Base-by-base conservation (phyloP, 148 eudicot genomes). In the Pouteria glomerata region DNA sequence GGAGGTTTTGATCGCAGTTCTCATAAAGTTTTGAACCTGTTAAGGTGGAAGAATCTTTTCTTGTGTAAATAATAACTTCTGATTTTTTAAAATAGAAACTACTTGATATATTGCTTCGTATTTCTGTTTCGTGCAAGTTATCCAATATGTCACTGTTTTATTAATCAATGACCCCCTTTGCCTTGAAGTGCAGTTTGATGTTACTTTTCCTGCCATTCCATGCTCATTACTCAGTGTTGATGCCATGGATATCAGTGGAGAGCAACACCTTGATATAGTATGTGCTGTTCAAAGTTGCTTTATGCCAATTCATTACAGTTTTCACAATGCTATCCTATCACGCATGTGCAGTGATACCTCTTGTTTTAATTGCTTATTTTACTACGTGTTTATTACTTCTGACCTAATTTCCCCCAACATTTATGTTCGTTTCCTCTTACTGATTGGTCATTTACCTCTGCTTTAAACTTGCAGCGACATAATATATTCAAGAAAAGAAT, bases 231-330 rank as follows among this genome's bases (percentile, higher is more conserved):
- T 95, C 78, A 88, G 96, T 64, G 64, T 95, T 72, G 99, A 95
- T 79, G 89, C 97, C 63, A 91, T 88, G 86, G 97, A 95, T 83
- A 95, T 95, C 57, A 95, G 99, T 80, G 99, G 97, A 62, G 97
- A 95, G 88, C 86, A 80, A 69, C 99, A 95, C 81, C 82, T 85
- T 78, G 96, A 95, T 78, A 84, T 95, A 67, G 99, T 95, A 88
- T 68, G 96, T 82, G 45, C 65, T 73, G 59, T 27, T 63, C 68
- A 45, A 55, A 63, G 58, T 57, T 39, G 34, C 14, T 31, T 53
- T 13, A 41, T 31, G 21, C 26, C 50, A 34, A 27, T 21, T 64
- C 5, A 30, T 75, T 41, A 23, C 19, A 42, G 23, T 4, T 7
- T 42, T 27, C 12, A 41, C 16, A 37, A 24, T 39, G 7, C 3